These are phyloP conservation scores for Copromyces sp. DNA, from an alignment of 495 filamentous ascomycete species.

Conservation along the genomic window DNA sequence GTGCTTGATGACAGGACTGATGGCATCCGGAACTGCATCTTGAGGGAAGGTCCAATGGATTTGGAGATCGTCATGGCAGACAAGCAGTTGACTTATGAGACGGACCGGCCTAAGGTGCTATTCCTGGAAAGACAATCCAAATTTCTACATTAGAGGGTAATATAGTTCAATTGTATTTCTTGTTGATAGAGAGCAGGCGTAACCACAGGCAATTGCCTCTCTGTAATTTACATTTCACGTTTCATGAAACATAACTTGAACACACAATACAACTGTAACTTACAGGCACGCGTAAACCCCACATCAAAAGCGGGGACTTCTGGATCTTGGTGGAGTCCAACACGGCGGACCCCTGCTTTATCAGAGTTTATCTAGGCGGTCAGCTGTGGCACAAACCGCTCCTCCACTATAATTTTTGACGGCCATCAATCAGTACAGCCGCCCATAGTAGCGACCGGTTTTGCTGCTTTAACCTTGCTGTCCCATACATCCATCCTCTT, in stretches of 20 bases:
- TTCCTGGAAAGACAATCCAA: constrained; percentile 17
- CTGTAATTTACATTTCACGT: neutral
- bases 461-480: neutral
- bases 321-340: constrained; percentile 1
- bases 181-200: neutral
- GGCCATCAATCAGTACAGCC: neutral
- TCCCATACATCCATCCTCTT: neutral
- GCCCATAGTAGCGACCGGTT: neutral
- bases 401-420: constrained; percentile 23
- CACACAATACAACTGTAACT: neutral
- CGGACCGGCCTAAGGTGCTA: constrained; percentile 16
- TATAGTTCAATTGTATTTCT: neutral
- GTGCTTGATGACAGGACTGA: neutral
- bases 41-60: neutral
- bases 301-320: constrained; percentile 2
- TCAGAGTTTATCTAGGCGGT: constrained; percentile 29
- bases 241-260: neutral
- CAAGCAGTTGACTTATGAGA: constrained; percentile 15
- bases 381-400: constrained; percentile 23
- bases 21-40: neutral
- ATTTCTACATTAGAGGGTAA: neutral
- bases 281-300: neutral
- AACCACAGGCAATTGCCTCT: neutral
- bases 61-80: constrained; percentile 6
- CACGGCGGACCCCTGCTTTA: constrained; percentile 13